Conservation (phyloP, 768 basidiomycete genomes). For the Vararia minispora region DNA sequence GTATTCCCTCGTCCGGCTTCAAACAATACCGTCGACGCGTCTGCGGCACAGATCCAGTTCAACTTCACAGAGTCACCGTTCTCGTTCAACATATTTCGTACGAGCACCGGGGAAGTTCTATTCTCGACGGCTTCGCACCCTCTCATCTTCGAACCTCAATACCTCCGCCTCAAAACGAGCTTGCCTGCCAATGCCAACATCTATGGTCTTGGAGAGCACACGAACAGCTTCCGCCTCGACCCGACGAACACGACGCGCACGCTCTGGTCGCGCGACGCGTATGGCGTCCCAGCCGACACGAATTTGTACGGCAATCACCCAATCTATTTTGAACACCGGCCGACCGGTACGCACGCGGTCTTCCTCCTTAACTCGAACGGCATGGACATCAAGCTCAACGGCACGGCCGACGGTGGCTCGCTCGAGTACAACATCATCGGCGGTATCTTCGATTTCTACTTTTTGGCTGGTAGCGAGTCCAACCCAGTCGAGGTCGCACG, state of each 20-base stretch:
- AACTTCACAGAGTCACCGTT: constrained; percentile 50
- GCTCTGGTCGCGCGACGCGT: constrained; percentile 59
- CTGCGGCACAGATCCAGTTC: constrained; percentile 39
- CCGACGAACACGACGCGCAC: constrained; percentile 31
- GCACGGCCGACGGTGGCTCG: constrained; percentile 25
- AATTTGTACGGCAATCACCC: constrained; percentile 71
- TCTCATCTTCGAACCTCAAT: constrained; percentile 69
- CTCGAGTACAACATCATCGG: constrained; percentile 74
- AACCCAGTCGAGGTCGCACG: constrained; percentile 46
- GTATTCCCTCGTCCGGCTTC: constrained; percentile 45
- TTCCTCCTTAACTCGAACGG: constrained; percentile 62
- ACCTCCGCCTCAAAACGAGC: constrained; percentile 56
- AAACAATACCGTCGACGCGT: constrained; percentile 18
- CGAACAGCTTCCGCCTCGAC: constrained; percentile 49
- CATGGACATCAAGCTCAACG: constrained; percentile 64
- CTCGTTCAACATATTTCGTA: constrained; percentile 45
- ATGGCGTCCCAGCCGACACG: constrained; percentile 41
- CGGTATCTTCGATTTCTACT: constrained; percentile 70
- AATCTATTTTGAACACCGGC: constrained; percentile 60
- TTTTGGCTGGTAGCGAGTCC: constrained; percentile 54
- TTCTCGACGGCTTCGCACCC: constrained; percentile 52
- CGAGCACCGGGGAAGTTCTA: constrained; percentile 37
- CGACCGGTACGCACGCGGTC: constrained; percentile 57
- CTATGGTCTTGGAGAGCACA: constrained; percentile 72
- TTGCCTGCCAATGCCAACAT: constrained; percentile 54